Base-by-base conservation (phyloP, 192 early-diverging fungal species). In the Coemansia sp. region DNA sequence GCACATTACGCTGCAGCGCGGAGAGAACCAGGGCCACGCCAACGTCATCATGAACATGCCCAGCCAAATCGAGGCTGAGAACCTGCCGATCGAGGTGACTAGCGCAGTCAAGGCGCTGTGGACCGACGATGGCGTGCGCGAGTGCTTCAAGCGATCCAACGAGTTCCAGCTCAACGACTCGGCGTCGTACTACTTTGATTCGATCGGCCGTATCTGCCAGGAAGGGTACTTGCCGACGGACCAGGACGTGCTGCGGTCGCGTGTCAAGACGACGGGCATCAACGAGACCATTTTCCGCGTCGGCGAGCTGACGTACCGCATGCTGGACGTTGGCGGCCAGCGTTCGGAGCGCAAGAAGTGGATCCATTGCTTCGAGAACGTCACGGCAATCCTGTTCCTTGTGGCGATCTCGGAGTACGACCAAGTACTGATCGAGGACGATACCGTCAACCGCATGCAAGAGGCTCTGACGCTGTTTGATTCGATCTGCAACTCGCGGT, bases 291-390 rank as follows among this genome's bases (percentile, higher is more conserved):
- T 89, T 8, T 96, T 98, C 81, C 71, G 89, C 32, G 92, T 98
- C 65, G 92, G 91, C 25, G 93, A 95, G 42, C 77, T 96, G 49
- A 95, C 92, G 34, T 98, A 96, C 79, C 88, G 93, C 63, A 94
- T 98, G 92, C 92, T 94, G 79, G 96, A 98, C 84, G 96, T 98
- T 48, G 96, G 96, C 70, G 96, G 96, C 43, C 96, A 98, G 85
- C 90, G 96, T 46, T 95, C 93, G 45, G 96, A 98, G 84, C 88
- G 96, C 70, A 98, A 98, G 71, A 98, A 98, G 84, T 97, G 96
- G 96, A 95, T 96, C 66, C 96, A 96, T 81, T 98, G 95, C 69
- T 98, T 98, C 67, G 96, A 98, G 73, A 93, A 95, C 69, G 95
- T 97, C 20, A 97, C 93, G 1, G 91, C 93, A 5, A 94, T 98